Evolutionary conservation across 345 rosid genomes (phyloP).

Genomic region (Xanthoceras sorbifolium): DNA sequence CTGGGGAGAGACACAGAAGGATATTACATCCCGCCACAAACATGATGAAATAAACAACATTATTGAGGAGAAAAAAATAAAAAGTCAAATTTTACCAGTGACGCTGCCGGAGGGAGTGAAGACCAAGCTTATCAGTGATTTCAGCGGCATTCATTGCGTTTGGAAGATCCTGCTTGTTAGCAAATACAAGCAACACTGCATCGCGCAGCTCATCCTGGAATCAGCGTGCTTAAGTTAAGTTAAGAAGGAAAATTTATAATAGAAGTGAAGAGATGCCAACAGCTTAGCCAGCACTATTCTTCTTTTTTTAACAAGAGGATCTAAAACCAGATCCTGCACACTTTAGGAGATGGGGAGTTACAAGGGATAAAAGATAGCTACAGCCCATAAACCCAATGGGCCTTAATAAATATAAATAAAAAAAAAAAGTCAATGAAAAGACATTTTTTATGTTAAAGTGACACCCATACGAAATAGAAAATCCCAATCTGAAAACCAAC

Average conservation of each 20-base stretch:
- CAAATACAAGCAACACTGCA: constrained; percentile 86
- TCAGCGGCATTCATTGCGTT: constrained; percentile 97
- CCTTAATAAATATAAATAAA: background rate
- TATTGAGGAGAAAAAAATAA: background rate
- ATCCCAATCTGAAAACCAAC: background rate
- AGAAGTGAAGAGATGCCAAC: background rate
- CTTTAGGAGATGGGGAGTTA: background rate
- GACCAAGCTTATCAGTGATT: constrained; percentile 78
- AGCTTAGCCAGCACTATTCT: background rate
- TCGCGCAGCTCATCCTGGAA: constrained; percentile 87
- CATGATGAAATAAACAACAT: background rate
- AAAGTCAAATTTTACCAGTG: constrained; percentile 46
- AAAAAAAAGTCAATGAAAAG: background rate
- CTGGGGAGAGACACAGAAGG: constrained; percentile 40
- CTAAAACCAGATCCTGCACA: background rate
- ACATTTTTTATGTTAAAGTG: background rate
- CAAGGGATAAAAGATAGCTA: background rate
- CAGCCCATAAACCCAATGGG: background rate
- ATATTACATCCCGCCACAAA: background rate
- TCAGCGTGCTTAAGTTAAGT: constrained; percentile 4
- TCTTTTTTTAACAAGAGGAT: background rate
- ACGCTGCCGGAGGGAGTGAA: constrained; percentile 67
- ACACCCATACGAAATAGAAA: background rate
- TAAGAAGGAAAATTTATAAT: background rate
- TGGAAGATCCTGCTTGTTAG: constrained; percentile 94